phyloP scores from a whole-genome alignment of 176 grass and related monocot species.

The Elymus sibiricus region DNA sequence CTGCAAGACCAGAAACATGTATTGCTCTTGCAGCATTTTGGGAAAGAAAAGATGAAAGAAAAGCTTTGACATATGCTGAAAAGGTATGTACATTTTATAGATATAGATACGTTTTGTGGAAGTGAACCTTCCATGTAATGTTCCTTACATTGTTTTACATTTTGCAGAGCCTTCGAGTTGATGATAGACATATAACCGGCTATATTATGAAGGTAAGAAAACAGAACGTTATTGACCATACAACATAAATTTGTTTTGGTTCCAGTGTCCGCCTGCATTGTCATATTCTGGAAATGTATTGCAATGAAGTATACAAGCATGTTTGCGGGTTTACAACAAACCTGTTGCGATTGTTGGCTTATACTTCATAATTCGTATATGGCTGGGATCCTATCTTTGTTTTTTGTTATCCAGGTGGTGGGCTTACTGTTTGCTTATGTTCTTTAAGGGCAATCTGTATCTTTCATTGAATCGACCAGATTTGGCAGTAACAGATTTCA shows the following conservation, averaged over 20 bases:
- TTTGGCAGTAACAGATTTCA: slow-evolving; percentile 83
- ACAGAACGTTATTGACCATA: slow-evolving; percentile 5
- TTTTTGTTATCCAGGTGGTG: not conserved
- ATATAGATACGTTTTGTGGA: not conserved
- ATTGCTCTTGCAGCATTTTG: slow-evolving; percentile 89
- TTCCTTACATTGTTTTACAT: slow-evolving; percentile 9
- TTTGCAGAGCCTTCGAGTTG: slow-evolving; percentile 77
- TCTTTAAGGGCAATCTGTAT: slow-evolving; percentile 76
- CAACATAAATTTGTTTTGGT: not conserved
- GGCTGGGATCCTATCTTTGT: not conserved
- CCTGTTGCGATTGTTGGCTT: not conserved
- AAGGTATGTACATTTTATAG: slow-evolving; percentile 48
- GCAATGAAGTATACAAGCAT: not conserved
- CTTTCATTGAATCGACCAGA: slow-evolving; percentile 86
- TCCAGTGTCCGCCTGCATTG: not conserved
- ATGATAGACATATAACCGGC: slow-evolving; percentile 94
- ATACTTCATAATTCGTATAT: not conserved
- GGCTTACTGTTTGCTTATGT: slow-evolving; percentile 23
- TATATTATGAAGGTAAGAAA: slow-evolving; percentile 97
- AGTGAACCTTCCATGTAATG: slow-evolving; percentile 17
- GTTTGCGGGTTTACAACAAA: slow-evolving; percentile 8
- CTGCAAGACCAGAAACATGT: slow-evolving; percentile 86
- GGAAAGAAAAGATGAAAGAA: slow-evolving; percentile 87
- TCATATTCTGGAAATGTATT: not conserved
- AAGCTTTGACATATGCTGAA: slow-evolving; percentile 85